Evolutionary conservation across 495 filamentous ascomycete species (phyloP), one percentile per base, ranked within the genome.

Genomic region (Podospora appendiculata): DNA sequence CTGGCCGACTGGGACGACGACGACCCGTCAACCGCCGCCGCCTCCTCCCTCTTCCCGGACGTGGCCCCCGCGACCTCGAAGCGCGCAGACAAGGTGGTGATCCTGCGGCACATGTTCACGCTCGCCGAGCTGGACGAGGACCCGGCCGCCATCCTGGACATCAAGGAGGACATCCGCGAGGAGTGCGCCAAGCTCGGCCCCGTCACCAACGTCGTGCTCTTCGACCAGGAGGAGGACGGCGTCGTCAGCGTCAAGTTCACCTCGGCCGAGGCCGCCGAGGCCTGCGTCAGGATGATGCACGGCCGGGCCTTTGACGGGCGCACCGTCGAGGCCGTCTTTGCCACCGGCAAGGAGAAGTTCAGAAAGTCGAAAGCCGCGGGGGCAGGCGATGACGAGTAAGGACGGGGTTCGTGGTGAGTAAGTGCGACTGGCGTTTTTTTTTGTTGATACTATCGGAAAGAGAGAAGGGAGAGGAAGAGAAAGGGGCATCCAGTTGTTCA

Each of bases 71-170:
- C 60, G 49, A 79, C 79, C 43, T 33, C 34, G 34, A 18, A 18
- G 10, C 79, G 79, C 56, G 84, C 79, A 58, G 88, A 89, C 56
- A 90, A 90, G 60, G 71, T 88, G 3, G 90, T 96, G 14, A 84
- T 97, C 49, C 69, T 99, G 51, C 88, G 90, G 60, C 87, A 95
- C 65, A 94, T 96, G 89, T 99, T 99, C 66, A 95, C 90, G 9
- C 75, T 94, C 32, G 59, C 85, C 34, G 89, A 95, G 69, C 73
- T 99, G 44, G 81, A 87, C 64, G 86, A 92, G 51, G 92, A 99
- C 64, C 84, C 88, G 3, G 79, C 83, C 0, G 88, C 87, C 3
- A 78, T 92, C 46, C 74, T 91, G 7, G 93, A 97, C 53, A 95
- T 97, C 67, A 93, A 93, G 61, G 84, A 94, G 66, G 93, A 99